These are phyloP conservation scores for Hydnomerulius pinastri DNA, from an alignment of 768 basidiomycete species.

Conservation along the genomic window DNA sequence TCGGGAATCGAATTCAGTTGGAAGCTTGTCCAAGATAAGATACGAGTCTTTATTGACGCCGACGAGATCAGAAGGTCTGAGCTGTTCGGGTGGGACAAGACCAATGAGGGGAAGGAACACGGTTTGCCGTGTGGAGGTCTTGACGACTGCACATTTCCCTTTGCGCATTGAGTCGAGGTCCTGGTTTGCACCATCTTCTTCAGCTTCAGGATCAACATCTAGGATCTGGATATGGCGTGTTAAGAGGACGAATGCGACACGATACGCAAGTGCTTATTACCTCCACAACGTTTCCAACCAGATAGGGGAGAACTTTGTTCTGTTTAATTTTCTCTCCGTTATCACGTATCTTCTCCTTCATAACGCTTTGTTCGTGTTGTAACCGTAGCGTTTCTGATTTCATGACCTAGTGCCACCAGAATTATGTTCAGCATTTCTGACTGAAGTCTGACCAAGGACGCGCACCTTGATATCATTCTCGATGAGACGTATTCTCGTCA, in stretches of 20 bases:
- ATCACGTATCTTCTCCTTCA: constrained; percentile 99
- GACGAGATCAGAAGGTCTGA: constrained; percentile 91
- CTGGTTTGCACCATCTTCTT: constrained; percentile 94
- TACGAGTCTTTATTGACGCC: constrained; percentile 99
- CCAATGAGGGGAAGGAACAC: constrained; percentile 98
- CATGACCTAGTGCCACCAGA: constrained; percentile 72
- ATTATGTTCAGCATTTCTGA: background rate
- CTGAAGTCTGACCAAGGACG: background rate
- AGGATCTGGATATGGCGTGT: constrained; percentile 63
- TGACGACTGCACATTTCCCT: constrained; percentile 98
- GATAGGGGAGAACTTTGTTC: constrained; percentile 97
- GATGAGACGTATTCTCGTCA: constrained; percentile 87
- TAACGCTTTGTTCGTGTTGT: constrained; percentile 91
- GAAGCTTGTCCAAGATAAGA: constrained; percentile 91
- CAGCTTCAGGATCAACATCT: constrained; percentile 89
- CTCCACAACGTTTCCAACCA: constrained; percentile 98
- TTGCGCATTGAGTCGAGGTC: constrained; percentile 95
- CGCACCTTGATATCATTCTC: constrained; percentile 95
- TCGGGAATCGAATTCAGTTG: constrained; percentile 95
- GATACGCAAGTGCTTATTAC: constrained; percentile 43
- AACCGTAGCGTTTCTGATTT: constrained; percentile 90
- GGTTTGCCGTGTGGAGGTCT: constrained; percentile 97
- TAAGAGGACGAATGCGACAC: constrained; percentile 1
- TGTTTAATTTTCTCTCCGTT: constrained; percentile 99
- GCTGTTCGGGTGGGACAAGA: constrained; percentile 89